Evolutionary conservation across 331 rosid species (phyloP).

Genomic region (Rosa hybrid): DNA sequence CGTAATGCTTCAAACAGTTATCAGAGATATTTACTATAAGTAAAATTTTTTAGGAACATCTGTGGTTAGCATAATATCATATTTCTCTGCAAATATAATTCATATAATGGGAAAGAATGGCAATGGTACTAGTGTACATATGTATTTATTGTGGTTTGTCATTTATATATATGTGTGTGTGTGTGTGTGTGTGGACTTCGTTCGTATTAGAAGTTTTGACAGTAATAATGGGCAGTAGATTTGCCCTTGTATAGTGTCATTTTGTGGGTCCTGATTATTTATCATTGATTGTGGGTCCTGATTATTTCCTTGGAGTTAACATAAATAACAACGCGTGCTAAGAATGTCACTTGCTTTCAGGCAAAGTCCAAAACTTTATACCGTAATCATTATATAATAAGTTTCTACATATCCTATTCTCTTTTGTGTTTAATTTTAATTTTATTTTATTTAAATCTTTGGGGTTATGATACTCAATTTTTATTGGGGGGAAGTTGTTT

Average conservation of each 20-base stretch:
- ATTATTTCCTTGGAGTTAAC: background rate
- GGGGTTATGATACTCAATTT: constrained; percentile 6
- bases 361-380: background rate
- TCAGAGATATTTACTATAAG: too few relatives aligned
- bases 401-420: background rate
- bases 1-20: too few relatives aligned
- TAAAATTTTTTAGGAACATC: too few relatives aligned
- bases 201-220: background rate
- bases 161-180: too few relatives aligned
- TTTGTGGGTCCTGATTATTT: background rate
- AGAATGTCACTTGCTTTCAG: background rate
- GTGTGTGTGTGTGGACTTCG: background rate
- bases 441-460: background rate
- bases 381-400: background rate
- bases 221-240: background rate
- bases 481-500: constrained; percentile 8
- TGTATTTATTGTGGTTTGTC: background rate
- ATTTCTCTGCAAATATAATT: background rate
- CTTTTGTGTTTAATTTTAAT: background rate
- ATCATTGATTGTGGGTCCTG: background rate
- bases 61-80: background rate
- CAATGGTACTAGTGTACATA: background rate
- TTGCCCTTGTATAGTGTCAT: background rate
- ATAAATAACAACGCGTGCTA: background rate
- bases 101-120: background rate